Conservation (phyloP, 352 stramenopile genomes). For the Globisporangium canariense region DNA sequence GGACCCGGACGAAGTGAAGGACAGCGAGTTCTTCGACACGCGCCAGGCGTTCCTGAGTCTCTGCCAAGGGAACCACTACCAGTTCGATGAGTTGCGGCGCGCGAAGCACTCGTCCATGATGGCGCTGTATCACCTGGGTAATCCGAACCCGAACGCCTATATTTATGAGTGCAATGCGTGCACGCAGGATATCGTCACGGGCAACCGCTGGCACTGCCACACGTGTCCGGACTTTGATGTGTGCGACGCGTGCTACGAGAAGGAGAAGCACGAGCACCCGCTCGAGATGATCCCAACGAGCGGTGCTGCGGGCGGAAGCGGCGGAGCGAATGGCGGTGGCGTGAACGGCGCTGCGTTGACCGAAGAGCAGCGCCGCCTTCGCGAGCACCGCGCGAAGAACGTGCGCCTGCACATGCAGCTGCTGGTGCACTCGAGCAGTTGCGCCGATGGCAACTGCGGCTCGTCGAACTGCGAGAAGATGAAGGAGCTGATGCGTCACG, state of each 20-base stretch:
- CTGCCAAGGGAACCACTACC: slow-evolving; percentile 97
- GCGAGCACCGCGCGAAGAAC: slow-evolving; percentile 90
- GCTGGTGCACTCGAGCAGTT: slow-evolving; percentile 95
- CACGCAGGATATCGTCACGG: slow-evolving; percentile 74
- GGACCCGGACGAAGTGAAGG: slow-evolving; percentile 79
- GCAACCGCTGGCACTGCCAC: slow-evolving; percentile 89
- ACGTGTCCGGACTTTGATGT: slow-evolving; percentile 88
- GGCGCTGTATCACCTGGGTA: slow-evolving; percentile 98
- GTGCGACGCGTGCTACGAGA: slow-evolving; percentile 84
- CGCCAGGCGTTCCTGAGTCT: slow-evolving; percentile 97
- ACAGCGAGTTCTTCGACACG: slow-evolving; percentile 94
- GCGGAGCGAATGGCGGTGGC: slow-evolving; percentile 11
- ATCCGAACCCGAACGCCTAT: slow-evolving; percentile 89
- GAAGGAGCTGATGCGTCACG: slow-evolving; percentile 97
- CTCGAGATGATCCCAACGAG: slow-evolving; percentile 82
- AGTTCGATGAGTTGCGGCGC: slow-evolving; percentile 97
- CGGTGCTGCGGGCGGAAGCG: slow-evolving; percentile 22
- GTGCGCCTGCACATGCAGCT: slow-evolving; percentile 98
- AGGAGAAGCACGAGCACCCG: slow-evolving; percentile 77
- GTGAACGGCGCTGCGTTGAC: slow-evolving; percentile 32
- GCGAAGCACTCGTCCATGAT: slow-evolving; percentile 99
- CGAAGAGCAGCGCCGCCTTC: slow-evolving; percentile 59
- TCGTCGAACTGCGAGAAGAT: slow-evolving; percentile 98
- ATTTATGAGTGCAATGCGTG: slow-evolving; percentile 87
- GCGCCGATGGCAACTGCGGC: slow-evolving; percentile 88